These are phyloP conservation scores for Lippia alba DNA, from an alignment of 305 asterid species.

Conservation along the genomic window DNA sequence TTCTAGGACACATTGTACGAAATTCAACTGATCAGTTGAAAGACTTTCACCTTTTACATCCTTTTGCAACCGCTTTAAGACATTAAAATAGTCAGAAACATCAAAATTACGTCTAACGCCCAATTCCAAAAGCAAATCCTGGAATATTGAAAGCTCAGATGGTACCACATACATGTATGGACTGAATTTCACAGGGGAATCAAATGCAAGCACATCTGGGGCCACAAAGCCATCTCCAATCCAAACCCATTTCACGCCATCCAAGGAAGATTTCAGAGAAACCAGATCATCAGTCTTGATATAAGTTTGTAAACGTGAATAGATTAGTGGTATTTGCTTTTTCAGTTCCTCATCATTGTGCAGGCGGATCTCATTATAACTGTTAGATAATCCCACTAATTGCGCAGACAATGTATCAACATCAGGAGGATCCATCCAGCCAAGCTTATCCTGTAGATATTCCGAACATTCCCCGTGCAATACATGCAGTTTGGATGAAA, in stretches of 20 bases:
- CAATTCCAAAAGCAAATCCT: conserved; percentile 88
- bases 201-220: conserved; percentile 89
- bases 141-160: conserved; percentile 77
- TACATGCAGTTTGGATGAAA: conserved; percentile 74
- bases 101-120: conserved; percentile 87
- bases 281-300: conserved; percentile 56
- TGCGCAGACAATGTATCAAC: conserved; percentile 68
- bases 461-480: conserved; percentile 84
- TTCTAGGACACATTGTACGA: conserved; percentile 86
- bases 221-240: conserved; percentile 96
- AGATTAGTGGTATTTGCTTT: conserved; percentile 67
- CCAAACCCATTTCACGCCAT: conserved; percentile 88
- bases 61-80: conserved; percentile 66
- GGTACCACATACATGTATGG: conserved; percentile 98
- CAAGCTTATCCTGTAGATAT: conserved; percentile 69
- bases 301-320: conserved; percentile 78
- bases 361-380: conserved; percentile 55
- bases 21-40: conserved; percentile 81
- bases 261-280: conserved; percentile 63
- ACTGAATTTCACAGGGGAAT: conserved; percentile 93
- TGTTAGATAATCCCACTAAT: conserved; percentile 69
- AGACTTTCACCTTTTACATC: conserved; percentile 72
- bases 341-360: conserved; percentile 63
- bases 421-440: conserved; percentile 74
- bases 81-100: conserved; percentile 70